phyloP scores from a whole-genome alignment of 1,284 basidiomycete genomes.

The Gymnopus androsaceus region DNA sequence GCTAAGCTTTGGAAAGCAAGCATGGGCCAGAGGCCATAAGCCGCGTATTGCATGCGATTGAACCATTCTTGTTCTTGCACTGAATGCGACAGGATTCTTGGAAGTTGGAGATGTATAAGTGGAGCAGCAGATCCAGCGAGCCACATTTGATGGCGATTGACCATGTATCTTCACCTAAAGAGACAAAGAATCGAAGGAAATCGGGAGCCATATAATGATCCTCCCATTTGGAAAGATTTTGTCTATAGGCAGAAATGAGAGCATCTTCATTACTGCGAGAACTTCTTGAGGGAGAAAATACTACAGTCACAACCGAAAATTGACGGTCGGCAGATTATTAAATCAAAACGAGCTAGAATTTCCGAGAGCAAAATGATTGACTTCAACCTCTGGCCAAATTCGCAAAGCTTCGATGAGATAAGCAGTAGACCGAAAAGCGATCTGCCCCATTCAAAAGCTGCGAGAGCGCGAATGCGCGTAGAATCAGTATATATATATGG shows the following conservation, averaged over 20 bases:
- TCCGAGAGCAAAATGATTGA: conserved; percentile 4
- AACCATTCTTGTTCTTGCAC: neutral
- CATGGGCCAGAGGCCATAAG: conserved; percentile 4
- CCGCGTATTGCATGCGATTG: neutral
- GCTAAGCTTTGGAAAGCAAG: neutral
- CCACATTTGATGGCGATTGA: conserved; percentile 1
- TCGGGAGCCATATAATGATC: conserved; percentile 8
- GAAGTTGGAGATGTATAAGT: conserved; percentile 13
- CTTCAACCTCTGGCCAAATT: conserved; percentile 3
- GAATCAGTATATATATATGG: conserved; percentile 5
- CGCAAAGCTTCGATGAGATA: conserved; percentile 1
- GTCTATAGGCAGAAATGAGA: neutral
- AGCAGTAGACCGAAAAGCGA: conserved; percentile 5
- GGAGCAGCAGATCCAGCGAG: conserved; percentile 6
- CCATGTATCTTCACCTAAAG: neutral
- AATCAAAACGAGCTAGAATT: conserved; percentile 6
- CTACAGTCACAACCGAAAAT: too few relatives aligned
- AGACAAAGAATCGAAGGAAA: conserved; percentile 1
- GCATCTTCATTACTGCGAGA: neutral
- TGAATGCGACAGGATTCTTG: neutral
- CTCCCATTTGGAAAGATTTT: neutral
- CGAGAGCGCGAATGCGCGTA: conserved; percentile 5
- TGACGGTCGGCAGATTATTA: neutral
- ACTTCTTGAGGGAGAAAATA: too few relatives aligned
- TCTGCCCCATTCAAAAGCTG: conserved; percentile 5